phyloP scores from a whole-genome alignment of 1,284 basidiomycete species.

The Ustilago vetiveriae region DNA sequence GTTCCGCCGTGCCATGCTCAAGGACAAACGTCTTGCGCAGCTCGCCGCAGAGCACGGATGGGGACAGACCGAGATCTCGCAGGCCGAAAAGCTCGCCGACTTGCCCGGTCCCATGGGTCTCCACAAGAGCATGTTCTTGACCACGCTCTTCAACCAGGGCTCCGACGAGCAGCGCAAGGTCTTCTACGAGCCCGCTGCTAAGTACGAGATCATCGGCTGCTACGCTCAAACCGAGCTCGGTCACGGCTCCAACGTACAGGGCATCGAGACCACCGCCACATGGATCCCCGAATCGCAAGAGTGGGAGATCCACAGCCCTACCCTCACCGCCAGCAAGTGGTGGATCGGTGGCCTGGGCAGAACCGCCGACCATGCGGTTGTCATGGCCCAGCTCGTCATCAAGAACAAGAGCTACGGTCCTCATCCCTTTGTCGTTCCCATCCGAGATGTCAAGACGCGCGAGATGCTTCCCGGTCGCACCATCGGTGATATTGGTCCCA shows the following conservation, averaged over 20 bases:
- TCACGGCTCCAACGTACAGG: slow-evolving; percentile 61
- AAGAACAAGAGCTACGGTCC: slow-evolving; percentile 67
- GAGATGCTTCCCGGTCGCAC: slow-evolving; percentile 66
- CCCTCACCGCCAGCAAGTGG: slow-evolving; percentile 59
- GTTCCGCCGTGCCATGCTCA: slow-evolving; percentile 63
- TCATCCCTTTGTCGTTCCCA: slow-evolving; percentile 67
- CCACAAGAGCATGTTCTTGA: slow-evolving; percentile 63
- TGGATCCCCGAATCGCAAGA: slow-evolving; percentile 53
- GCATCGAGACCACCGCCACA: slow-evolving; percentile 58
- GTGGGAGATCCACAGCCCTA: slow-evolving; percentile 56
- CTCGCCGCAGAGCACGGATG: slow-evolving; percentile 68
- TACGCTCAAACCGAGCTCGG: slow-evolving; percentile 63
- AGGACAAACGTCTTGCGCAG: slow-evolving; percentile 67
- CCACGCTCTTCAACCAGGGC: slow-evolving; percentile 60
- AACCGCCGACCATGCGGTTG: slow-evolving; percentile 67
- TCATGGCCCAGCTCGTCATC: slow-evolving; percentile 68
- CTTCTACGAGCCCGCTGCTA: slow-evolving; percentile 56
- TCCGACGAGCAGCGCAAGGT: slow-evolving; percentile 58
- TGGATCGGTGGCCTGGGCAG: slow-evolving; percentile 68
- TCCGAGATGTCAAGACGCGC: slow-evolving; percentile 67
- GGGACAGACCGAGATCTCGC: slow-evolving; percentile 29
- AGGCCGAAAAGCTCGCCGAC: slow-evolving; percentile 59
- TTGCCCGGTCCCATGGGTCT: slow-evolving; percentile 57
- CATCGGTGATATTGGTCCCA: slow-evolving; percentile 68
- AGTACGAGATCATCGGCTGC: slow-evolving; percentile 60